Base-by-base conservation (phyloP, 345 rosid species). In the Euphorbia peplus region DNA sequence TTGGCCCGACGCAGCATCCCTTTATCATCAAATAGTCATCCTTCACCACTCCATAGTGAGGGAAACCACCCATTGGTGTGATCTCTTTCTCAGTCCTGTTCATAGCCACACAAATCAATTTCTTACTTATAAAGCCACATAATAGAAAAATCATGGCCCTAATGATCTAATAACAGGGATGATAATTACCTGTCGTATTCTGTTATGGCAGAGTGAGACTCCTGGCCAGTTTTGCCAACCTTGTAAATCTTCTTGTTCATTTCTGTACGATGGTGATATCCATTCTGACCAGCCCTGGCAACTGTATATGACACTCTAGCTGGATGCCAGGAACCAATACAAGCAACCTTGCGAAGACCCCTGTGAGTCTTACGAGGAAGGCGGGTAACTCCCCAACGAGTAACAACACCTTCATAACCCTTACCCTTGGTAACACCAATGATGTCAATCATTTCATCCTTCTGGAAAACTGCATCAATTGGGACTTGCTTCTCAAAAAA, bases 311-410 rank as follows among this genome's bases (percentile, higher is more conserved):
- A 91, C n/a, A 91, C 97, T 73, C 97, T 87, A 13, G 95, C 95
- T 54, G 97, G 97, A 84, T 91, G 97, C 97, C 97, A 91, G 21
- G 97, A 95, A 39, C 97, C 97, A 8, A 91, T 91, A 84, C 97
- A 91, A 67, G 97, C 97, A 32, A 91, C 97, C 86, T 91, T 91
- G 55, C 95, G 93, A 12, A 91, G 87, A 82, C 97, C 97, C 29
- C 97, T 79, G 74, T 91, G 97, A 53, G 97, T 91, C 83, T 91
- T 91, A 21, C 97, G 87, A 14, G 97, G 97, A 52, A 90, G 90
- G 24, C 95, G 90, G 12, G 97, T 90, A 44, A 88, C 97, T 66
- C 97, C 97, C 95, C 97, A 90, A 48, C 97, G 95, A 24, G 97
- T 88, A 10, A 90, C 93, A 71, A 90, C 96, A 80, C 96, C 96